Evolutionary conservation across 2,329 filamentous ascomycete genomes (phyloP).

Genomic region (Lecanosticta acicola): DNA sequence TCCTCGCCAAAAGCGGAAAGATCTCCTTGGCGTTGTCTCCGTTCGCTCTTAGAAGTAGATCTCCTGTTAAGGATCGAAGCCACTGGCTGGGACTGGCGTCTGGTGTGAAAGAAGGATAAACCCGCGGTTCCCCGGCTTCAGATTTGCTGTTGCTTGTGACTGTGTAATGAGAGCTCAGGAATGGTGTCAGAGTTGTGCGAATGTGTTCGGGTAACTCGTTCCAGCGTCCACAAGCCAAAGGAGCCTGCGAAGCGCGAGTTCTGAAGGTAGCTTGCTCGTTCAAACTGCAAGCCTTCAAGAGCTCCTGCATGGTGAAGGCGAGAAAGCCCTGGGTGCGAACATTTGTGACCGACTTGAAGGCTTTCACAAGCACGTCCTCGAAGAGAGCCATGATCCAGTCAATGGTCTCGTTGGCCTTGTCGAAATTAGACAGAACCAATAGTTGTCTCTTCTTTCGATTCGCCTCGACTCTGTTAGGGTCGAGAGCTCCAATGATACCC

Average conservation of each 20-base stretch:
- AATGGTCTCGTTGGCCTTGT: slow-evolving; percentile 67
- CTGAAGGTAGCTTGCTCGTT: slow-evolving; percentile 50
- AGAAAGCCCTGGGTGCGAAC: slow-evolving; percentile 83
- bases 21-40: slow-evolving; percentile 68
- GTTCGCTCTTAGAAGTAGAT: slow-evolving; percentile 73
- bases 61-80: slow-evolving; percentile 73
- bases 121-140: slow-evolving; percentile 26
- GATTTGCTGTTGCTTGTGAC: slow-evolving; percentile 46
- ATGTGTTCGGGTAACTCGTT: slow-evolving; percentile 68
- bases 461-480: slow-evolving; percentile 81
- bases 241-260: slow-evolving; percentile 51
- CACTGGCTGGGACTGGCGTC: slow-evolving; percentile 69
- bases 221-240: slow-evolving; percentile 68
- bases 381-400: slow-evolving; percentile 83
- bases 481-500: slow-evolving; percentile 83
- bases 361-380: slow-evolving; percentile 80
- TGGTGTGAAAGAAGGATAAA: slow-evolving; percentile 72
- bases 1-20: slow-evolving; percentile 73
- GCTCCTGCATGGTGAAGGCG: slow-evolving; percentile 89
- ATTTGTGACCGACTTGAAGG: slow-evolving; percentile 86
- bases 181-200: slow-evolving; percentile 78
- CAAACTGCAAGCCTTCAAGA: slow-evolving; percentile 73
- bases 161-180: slow-evolving; percentile 75
- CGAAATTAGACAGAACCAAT: slow-evolving; percentile 82
- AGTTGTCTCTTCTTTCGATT: slow-evolving; percentile 75